Evolutionary conservation across 768 basidiomycete species (phyloP).

Genomic region (Xerocomus brunneocitrinus): DNA sequence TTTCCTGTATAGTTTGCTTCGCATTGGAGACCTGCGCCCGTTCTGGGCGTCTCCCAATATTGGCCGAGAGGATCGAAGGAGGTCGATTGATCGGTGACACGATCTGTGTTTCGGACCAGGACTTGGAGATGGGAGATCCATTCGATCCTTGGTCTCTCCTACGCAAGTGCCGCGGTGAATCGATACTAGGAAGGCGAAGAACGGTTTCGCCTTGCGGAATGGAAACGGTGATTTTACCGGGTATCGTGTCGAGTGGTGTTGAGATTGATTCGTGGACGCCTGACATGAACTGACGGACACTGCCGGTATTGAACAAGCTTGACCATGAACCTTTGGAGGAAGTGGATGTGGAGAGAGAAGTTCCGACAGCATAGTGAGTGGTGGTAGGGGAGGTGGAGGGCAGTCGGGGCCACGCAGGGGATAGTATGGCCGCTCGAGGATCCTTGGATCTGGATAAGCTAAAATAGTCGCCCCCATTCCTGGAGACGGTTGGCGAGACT

Average conservation of each 20-base stretch:
- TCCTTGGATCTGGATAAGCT: constrained; percentile 38
- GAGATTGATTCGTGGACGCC: constrained; percentile 51
- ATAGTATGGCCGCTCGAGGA: constrained; percentile 36
- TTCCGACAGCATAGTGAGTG: constrained; percentile 32
- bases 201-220: constrained; percentile 20
- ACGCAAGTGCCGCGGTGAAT: constrained; percentile 27
- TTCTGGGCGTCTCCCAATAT: constrained; percentile 35
- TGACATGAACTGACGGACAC: constrained; percentile 63
- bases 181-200: constrained; percentile 22
- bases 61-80: constrained; percentile 42
- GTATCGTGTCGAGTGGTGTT: constrained; percentile 32
- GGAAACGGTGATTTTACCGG: constrained; percentile 21
- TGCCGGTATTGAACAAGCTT: constrained; percentile 64
- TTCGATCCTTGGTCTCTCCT: constrained; percentile 26
- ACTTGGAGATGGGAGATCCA: constrained; percentile 41
- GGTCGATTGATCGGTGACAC: constrained; percentile 22
- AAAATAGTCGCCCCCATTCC: constrained; percentile 54
- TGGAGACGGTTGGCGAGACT: constrained; percentile 15
- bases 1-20: constrained; percentile 29
- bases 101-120: constrained; percentile 52
- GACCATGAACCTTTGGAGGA: constrained; percentile 81
- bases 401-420: constrained; percentile 52
- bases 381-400: constrained; percentile 41
- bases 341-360: constrained; percentile 47
- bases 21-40: constrained; percentile 40